Evolutionary conservation across 108 stramenopile species (phyloP).

Genomic region (Pseudonitzschia multiseries): DNA sequence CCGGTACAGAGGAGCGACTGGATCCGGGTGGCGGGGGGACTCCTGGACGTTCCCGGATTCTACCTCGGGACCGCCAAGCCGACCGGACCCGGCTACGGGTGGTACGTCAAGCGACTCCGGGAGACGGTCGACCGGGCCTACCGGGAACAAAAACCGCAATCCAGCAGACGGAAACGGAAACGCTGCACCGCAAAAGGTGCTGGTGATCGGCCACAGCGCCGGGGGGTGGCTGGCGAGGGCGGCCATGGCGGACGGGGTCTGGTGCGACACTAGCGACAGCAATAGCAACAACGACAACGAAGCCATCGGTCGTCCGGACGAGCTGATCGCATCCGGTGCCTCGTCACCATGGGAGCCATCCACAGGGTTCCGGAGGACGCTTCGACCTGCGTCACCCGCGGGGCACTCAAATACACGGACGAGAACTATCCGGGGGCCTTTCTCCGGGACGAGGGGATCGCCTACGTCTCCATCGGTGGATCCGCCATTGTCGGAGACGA

Average conservation of each 20-base stretch:
- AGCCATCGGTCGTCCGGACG: slow-evolving; percentile 17
- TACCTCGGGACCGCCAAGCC: slow-evolving; percentile 62
- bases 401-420: slow-evolving; percentile 66
- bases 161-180: slow-evolving; percentile 24
- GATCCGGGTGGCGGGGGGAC: slow-evolving; percentile 76
- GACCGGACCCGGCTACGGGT: slow-evolving; percentile 71
- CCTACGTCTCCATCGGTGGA: slow-evolving; percentile 81
- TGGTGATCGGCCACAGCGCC: slow-evolving; percentile 81
- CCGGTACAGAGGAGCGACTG: slow-evolving; percentile 82
- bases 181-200: slow-evolving; percentile 27
- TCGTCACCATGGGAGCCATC: slow-evolving; percentile 77
- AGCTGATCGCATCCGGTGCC: slow-evolving; percentile 45
- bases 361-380: slow-evolving; percentile 59
- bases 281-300: not conserved
- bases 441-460: slow-evolving; percentile 54
- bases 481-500: slow-evolving; percentile 58
- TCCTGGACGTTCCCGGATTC: slow-evolving; percentile 73
- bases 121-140: slow-evolving; percentile 49
- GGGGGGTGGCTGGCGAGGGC: slow-evolving; percentile 93
- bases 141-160: slow-evolving; percentile 33
- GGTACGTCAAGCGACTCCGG: slow-evolving; percentile 78
- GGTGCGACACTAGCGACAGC: not conserved
- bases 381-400: slow-evolving; percentile 70
- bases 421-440: slow-evolving; percentile 80
- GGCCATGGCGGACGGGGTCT: slow-evolving; percentile 60